Evolutionary conservation across 2,329 filamentous ascomycete genomes (phyloP).

Genomic region (Zymoseptoria pseudotritici): DNA sequence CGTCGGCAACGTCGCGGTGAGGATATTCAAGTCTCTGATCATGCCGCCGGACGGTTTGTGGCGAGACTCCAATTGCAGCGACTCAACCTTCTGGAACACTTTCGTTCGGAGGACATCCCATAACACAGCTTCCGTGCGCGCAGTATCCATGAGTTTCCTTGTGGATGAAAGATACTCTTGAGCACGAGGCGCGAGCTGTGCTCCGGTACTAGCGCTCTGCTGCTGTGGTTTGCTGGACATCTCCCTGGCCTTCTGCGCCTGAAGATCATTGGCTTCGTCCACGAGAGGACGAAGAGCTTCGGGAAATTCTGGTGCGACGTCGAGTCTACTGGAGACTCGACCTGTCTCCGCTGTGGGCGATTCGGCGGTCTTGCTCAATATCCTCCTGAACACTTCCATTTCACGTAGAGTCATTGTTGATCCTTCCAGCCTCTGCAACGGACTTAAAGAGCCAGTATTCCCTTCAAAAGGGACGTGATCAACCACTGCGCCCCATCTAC

Average conservation of each 20-base stretch:
- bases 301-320: conserved; percentile 8
- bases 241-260: background rate
- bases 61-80: conserved; percentile 7
- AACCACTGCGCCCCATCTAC: background rate
- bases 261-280: conserved; percentile 11
- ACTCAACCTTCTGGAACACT: conserved; percentile 34
- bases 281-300: conserved; percentile 14
- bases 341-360: background rate
- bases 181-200: background rate
- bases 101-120: conserved; percentile 61
- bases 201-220: background rate
- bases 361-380: conserved; percentile 3
- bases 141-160: conserved; percentile 46
- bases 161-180: conserved; percentile 39
- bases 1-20: conserved; percentile 13
- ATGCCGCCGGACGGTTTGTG: background rate
- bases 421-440: conserved; percentile 8
- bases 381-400: conserved; percentile 12
- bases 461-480: conserved; percentile 15
- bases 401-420: conserved; percentile 18
- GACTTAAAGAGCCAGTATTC: conserved; percentile 1
- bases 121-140: conserved; percentile 54
- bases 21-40: conserved; percentile 2
- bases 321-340: background rate
- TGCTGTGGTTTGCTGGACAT: background rate